phyloP scores from a whole-genome alignment of 148 eudicot species.

The Simmondsia chinensis region DNA sequence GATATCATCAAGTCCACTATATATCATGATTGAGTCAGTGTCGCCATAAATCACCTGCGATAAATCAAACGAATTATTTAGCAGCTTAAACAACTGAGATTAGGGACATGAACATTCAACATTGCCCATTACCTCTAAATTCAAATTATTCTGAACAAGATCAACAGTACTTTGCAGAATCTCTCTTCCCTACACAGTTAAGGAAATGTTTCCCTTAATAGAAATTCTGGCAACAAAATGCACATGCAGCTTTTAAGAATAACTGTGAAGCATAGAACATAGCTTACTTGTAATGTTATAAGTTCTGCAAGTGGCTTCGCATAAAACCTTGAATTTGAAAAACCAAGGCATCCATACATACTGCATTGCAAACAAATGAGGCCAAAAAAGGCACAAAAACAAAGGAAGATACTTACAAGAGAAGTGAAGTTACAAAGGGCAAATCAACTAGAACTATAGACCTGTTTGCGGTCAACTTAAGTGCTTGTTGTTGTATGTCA shows the following conservation, averaged over 20 bases:
- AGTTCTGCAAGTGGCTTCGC: constrained; percentile 97
- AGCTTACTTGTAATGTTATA: constrained; percentile 66
- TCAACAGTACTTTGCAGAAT: constrained; percentile 94
- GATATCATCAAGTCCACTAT: constrained; percentile 92
- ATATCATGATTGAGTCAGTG: constrained; percentile 98
- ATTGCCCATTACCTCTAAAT: constrained; percentile 93
- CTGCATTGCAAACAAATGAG: constrained; percentile 36
- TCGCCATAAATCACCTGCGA: constrained; percentile 96
- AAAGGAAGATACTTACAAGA: neutral
- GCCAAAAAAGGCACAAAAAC: neutral
- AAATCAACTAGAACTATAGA: constrained; percentile 10
- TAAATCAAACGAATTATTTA: constrained; percentile 3
- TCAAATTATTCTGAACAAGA: constrained; percentile 77
- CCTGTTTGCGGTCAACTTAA: constrained; percentile 99
- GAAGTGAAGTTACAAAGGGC: too few species aligned
- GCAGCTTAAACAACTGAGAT: neutral
- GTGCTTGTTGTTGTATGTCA: constrained; percentile 96
- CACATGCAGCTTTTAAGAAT: neutral
- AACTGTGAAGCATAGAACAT: neutral
- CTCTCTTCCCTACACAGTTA: constrained; percentile 75
- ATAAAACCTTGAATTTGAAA: constrained; percentile 92
- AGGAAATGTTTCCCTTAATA: constrained; percentile 4
- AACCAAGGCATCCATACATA: constrained; percentile 99
- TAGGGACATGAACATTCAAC: constrained; percentile 1
- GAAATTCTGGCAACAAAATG: neutral